Conservation (phyloP, 768 basidiomycete species). For the Suillus cothurnatus region DNA sequence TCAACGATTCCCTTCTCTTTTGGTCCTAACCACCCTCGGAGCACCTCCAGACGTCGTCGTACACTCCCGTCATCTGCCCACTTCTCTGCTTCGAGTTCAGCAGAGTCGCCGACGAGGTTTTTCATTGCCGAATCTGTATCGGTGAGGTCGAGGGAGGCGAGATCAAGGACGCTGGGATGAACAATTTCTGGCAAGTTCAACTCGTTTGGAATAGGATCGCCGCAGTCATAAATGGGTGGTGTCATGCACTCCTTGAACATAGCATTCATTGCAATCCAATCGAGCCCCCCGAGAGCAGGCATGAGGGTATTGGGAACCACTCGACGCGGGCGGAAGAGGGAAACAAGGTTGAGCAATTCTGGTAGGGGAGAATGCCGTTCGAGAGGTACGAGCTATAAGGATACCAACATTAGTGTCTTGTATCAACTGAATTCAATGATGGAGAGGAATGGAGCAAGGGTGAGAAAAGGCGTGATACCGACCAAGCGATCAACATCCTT, state of each 20-base stretch:
- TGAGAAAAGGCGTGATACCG: constrained; percentile 17
- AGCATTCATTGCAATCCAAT: constrained; percentile 71
- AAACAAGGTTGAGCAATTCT: constrained; percentile 80
- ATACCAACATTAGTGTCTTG: neutral
- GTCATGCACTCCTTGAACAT: constrained; percentile 67
- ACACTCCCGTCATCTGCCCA: constrained; percentile 58
- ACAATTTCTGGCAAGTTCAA: constrained; percentile 9
- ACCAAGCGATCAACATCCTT: constrained; percentile 68
- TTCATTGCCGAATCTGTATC: constrained; percentile 56
- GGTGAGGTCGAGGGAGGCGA: constrained; percentile 17
- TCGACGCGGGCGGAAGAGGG: constrained; percentile 74
- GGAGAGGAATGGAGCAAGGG: neutral
- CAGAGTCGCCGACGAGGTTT: constrained; percentile 63
- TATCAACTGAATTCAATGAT: neutral
- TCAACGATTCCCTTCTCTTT: constrained; percentile 40
- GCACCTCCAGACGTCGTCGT: constrained; percentile 43
- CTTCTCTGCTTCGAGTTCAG: constrained; percentile 46
- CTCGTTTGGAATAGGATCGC: constrained; percentile 7
- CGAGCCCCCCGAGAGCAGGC: constrained; percentile 52
- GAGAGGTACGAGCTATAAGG: constrained; percentile 72
- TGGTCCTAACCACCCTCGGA: constrained; percentile 47
- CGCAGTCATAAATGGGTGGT: neutral
- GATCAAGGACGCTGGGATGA: constrained; percentile 11
- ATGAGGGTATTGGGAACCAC: constrained; percentile 81
- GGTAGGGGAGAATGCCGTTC: constrained; percentile 87